Base-by-base conservation (phyloP, 2,329 filamentous ascomycete species). In the Ophiostoma triangulosporum region DNA sequence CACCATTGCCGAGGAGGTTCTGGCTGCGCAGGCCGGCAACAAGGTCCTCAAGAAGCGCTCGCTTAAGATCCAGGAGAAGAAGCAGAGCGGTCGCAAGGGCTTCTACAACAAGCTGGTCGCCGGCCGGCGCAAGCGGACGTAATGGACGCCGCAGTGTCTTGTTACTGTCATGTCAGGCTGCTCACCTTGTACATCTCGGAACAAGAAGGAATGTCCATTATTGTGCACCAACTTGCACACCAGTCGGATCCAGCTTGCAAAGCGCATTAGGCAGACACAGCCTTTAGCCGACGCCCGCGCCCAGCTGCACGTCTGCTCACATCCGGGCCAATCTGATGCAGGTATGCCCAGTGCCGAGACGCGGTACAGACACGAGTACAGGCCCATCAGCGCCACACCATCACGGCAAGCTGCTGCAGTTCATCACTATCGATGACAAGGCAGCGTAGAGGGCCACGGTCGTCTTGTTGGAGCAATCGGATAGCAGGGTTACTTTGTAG, bases 41-140 rank as follows among this genome's bases (percentile, higher is more conserved):
- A 75, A 76, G 56, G 85, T 86, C 61, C 93, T 96, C 72, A 88
- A 86, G 73, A 78, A 75, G 63, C 96, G 95, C 69, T 97, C 95
- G 68, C 76, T 79, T 54, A 83, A 91, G 55, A 88, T 97, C 50
- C 89, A 96, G 65, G 75, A 75, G 50, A 76, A 77, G 57, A 97
- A 95, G 70, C 80, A 77, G 24, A 95, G 87, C 62, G 93, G 93
- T 51, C 94, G 88, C 72, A 96, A 91, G 69, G 82, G 78, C 0
- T 85, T 87, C 62, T 97, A 96, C 73, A 91, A 91, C 65, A 84
- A 83, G 54, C 68, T 95, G 60, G 80, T 86, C 64, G 65, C 70
- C n/a, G 59, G 60, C 11, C 59, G 65, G 5, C 61, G 62, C 22
- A 46, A 46, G 43, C 55, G 60, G 35, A 58, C 49, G 32, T 60